Evolutionary conservation across 257 asterid species (phyloP).

Genomic region (Nicotiana undulata): DNA sequence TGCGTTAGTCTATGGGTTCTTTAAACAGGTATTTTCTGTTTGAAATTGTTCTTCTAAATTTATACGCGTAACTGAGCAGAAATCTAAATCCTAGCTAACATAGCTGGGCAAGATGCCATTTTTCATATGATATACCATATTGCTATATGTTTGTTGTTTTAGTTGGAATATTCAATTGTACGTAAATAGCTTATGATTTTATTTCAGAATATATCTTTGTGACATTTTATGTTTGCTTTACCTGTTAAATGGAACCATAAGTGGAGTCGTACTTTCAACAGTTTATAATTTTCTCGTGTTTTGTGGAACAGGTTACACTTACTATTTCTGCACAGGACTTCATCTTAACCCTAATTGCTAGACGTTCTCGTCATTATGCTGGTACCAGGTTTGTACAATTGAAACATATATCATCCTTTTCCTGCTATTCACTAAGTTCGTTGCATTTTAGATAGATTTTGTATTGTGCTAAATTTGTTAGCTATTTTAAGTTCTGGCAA

Average conservation of each 20-base stretch:
- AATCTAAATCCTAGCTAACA: background rate
- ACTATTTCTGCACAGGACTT: constrained; percentile 51
- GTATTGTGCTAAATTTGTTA: background rate
- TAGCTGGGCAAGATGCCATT: background rate
- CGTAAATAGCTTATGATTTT: background rate
- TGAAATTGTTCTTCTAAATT: background rate
- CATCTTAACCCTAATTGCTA: constrained; percentile 68
- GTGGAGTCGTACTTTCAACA: background rate
- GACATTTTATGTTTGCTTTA: background rate
- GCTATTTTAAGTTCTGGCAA: background rate
- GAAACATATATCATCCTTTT: background rate
- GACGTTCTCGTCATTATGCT: constrained; percentile 98
- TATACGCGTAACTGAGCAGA: background rate
- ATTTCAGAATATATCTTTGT: background rate
- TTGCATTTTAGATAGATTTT: background rate
- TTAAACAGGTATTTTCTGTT: constrained; percentile 60
- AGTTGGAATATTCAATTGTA: background rate
- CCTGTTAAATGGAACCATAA: background rate
- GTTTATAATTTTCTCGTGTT: background rate
- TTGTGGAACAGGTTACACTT: constrained; percentile 49
- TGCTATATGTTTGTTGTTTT: background rate
- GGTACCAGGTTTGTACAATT: constrained; percentile 70
- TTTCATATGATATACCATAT: background rate
- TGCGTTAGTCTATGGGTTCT: constrained; percentile 87
- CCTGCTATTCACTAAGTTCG: background rate